Conservation (phyloP, 2,329 filamentous ascomycete species). For the Fusarium sp. region DNA sequence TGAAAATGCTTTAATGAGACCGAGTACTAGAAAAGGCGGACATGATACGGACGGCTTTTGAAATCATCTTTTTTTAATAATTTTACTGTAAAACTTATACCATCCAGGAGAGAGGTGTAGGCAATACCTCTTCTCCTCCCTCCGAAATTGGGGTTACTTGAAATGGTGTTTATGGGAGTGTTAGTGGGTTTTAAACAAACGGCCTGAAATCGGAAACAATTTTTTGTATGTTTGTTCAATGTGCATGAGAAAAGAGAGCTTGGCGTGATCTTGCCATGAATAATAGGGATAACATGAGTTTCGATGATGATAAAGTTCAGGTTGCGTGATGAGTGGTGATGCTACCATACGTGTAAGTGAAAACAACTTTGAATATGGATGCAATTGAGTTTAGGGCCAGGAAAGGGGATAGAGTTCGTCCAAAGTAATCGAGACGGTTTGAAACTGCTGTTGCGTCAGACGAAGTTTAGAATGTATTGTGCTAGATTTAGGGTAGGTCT, state of each 20-base stretch:
- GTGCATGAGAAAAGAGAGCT: slow-evolving; percentile 23
- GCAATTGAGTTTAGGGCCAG: background rate
- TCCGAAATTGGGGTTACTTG: slow-evolving; percentile 24
- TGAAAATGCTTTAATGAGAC: slow-evolving; percentile 38
- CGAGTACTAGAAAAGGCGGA: slow-evolving; percentile 29
- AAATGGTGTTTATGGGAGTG: slow-evolving; percentile 43
- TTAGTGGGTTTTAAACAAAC: slow-evolving; percentile 30
- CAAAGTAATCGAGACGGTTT: background rate
- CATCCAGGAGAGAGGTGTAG: slow-evolving; percentile 31
- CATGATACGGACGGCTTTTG: slow-evolving; percentile 36
- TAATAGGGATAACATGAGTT: slow-evolving; percentile 29
- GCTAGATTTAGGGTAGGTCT: background rate
- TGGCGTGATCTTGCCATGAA: slow-evolving; percentile 35
- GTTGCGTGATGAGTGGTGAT: background rate
- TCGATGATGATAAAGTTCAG: background rate
- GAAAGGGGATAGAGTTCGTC: rapidly evolving
- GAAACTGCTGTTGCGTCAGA: rapidly evolving
- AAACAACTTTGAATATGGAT: too few relatives aligned
- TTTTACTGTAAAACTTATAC: slow-evolving; percentile 42
- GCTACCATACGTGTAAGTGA: background rate
- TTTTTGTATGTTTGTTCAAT: slow-evolving; percentile 38
- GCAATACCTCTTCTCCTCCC: slow-evolving; percentile 19
- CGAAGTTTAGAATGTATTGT: background rate
- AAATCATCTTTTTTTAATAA: slow-evolving; percentile 39
- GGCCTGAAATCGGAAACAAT: slow-evolving; percentile 23